A percentile compares a stretch with the other conserved stretches of the same genome.
phyloP scores from a whole-genome alignment of 176 grass and related monocot species.

The Lolium rigidum region DNA sequence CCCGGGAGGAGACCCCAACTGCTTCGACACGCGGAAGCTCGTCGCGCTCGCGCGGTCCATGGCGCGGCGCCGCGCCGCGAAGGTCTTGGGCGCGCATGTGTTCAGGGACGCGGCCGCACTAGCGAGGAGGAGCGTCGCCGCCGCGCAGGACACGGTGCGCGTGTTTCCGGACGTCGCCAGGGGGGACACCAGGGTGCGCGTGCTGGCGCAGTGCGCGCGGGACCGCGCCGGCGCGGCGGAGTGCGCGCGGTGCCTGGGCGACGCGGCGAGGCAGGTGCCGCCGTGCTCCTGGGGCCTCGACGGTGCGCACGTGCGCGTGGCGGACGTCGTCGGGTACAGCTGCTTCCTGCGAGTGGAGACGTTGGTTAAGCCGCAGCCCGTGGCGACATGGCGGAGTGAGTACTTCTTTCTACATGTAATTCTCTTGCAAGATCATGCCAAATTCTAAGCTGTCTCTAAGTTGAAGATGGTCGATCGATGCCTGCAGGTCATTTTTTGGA shows the following conservation, averaged over 20 bases:
- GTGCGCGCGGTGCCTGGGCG: background rate
- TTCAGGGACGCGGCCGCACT: background rate
- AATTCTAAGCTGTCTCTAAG: background rate
- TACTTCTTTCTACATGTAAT: background rate
- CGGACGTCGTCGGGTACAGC: background rate
- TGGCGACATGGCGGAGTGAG: background rate
- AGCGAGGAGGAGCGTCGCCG: background rate
- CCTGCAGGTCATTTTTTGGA: background rate
- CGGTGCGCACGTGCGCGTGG: background rate
- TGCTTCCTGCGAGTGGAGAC: conserved; percentile 7
- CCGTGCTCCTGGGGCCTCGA: background rate
- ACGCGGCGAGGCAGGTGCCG: background rate
- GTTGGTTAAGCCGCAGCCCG: background rate
- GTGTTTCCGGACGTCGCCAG: background rate
- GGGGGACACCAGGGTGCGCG: background rate
- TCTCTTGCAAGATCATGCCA: background rate
- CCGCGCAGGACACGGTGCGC: background rate
- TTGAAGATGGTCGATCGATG: background rate
- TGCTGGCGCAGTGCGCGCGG: conserved; percentile 15
- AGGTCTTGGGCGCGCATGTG: background rate
- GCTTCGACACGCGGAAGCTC: background rate
- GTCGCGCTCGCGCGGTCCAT: background rate
- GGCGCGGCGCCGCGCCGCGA: background rate
- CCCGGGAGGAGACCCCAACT: background rate
- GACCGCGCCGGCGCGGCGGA: conserved; percentile 5